phyloP scores from a whole-genome alignment of 352 stramenopile genomes.

The Globisporangium splendens region DNA sequence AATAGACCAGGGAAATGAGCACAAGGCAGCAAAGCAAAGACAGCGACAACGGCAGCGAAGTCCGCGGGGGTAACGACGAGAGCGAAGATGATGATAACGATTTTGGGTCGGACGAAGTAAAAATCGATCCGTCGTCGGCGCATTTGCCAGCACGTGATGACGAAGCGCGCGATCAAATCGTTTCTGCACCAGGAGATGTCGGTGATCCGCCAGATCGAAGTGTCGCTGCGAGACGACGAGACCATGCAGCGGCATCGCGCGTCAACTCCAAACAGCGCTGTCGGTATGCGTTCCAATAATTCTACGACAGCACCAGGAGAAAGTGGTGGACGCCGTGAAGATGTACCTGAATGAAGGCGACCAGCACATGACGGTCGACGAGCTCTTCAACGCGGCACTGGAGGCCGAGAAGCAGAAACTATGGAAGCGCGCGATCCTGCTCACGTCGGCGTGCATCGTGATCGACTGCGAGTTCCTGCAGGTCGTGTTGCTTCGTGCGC shows the following conservation, averaged over 20 bases:
- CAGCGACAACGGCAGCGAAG: slow-evolving; percentile 12
- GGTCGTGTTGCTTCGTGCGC: slow-evolving; percentile 52
- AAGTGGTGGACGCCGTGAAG: slow-evolving; percentile 20
- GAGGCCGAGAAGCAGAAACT: slow-evolving; percentile 48
- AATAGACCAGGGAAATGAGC: slow-evolving; percentile 6
- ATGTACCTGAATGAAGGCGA: slow-evolving; percentile 55
- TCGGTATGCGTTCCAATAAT: neutral
- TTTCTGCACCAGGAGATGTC: slow-evolving; percentile 61
- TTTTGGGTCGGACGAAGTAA: slow-evolving; percentile 13
- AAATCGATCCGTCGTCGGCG: slow-evolving; percentile 48
- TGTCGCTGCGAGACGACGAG: slow-evolving; percentile 39
- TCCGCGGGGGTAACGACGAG: slow-evolving; percentile 21
- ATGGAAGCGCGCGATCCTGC: slow-evolving; percentile 69
- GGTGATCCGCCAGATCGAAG: slow-evolving; percentile 55
- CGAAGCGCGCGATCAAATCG: slow-evolving; percentile 61
- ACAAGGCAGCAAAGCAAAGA: neutral
- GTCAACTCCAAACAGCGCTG: slow-evolving; percentile 3
- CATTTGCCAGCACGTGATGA: slow-evolving; percentile 72
- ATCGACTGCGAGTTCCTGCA: slow-evolving; percentile 64
- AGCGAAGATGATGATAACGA: slow-evolving; percentile 7
- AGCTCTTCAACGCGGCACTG: slow-evolving; percentile 54
- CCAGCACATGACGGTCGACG: slow-evolving; percentile 55
- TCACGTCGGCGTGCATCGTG: slow-evolving; percentile 66
- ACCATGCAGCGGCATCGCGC: slow-evolving; percentile 29
- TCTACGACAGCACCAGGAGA: slow-evolving; percentile 2